phyloP scores from a whole-genome alignment of 1,284 basidiomycete species.

The Phylloporus sp. region DNA sequence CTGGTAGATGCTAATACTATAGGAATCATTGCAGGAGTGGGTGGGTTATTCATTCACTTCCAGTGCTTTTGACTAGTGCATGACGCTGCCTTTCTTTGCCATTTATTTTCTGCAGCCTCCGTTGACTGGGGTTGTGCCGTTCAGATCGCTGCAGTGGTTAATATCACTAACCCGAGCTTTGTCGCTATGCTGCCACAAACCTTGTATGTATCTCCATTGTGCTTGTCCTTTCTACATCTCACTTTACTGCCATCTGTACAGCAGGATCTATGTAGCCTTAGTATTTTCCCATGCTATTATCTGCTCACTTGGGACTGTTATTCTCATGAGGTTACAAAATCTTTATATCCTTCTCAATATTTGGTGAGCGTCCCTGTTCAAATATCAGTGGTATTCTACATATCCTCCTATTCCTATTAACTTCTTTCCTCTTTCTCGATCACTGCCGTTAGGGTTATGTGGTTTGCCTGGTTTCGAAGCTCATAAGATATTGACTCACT shows the following conservation, averaged over 20 bases:
- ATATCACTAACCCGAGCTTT: slow-evolving; percentile 58
- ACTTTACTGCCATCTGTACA: slow-evolving; percentile 35
- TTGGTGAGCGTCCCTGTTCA: slow-evolving; percentile 43
- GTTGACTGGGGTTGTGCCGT: slow-evolving; percentile 78
- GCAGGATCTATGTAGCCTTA: slow-evolving; percentile 62
- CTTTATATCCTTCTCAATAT: slow-evolving; percentile 74
- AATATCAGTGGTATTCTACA: too few species aligned
- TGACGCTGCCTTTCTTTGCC: too few species aligned
- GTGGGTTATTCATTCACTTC: slow-evolving; percentile 17
- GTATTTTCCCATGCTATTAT: slow-evolving; percentile 61
- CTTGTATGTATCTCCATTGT: slow-evolving; percentile 50
- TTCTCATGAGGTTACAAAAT: slow-evolving; percentile 76
- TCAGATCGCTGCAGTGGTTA: slow-evolving; percentile 70
- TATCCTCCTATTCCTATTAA: too few species aligned
- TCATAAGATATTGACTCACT: too few species aligned
- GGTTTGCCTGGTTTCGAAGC: too few species aligned
- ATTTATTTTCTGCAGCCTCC: slow-evolving; percentile 48
- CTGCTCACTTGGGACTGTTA: slow-evolving; percentile 67
- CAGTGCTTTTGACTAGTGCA: too few species aligned
- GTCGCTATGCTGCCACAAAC: slow-evolving; percentile 55
- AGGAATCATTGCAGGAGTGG: slow-evolving; percentile 64
- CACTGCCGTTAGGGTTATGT: too few species aligned
- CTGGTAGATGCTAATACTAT: not conserved
- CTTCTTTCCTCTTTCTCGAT: too few species aligned
- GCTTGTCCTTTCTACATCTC: not conserved